Evolutionary conservation across 495 filamentous ascomycete species (phyloP).

Genomic region (Thozetella sp.): DNA sequence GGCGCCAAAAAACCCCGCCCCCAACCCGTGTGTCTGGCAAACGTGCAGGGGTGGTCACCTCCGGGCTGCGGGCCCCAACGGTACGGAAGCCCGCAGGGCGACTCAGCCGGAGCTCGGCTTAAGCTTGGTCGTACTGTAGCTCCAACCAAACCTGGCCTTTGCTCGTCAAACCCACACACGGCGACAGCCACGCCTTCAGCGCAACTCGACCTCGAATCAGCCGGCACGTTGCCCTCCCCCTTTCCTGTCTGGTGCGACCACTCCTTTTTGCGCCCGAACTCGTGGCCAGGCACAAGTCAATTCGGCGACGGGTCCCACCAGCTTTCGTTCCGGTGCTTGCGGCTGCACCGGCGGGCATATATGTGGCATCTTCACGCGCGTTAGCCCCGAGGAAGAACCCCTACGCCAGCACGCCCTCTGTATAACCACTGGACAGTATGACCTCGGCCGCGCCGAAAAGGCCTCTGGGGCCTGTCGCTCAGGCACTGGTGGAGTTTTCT

Average conservation of each 20-base stretch:
- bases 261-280: background rate
- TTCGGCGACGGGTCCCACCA: too few relatives aligned
- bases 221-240: too few relatives aligned
- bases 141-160: background rate
- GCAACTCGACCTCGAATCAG: background rate
- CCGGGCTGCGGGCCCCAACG: background rate
- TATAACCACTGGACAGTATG: constrained; percentile 14
- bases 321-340: background rate
- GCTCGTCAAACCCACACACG: too few relatives aligned
- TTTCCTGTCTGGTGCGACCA: too few relatives aligned
- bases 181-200: background rate
- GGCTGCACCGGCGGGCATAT: background rate
- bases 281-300: too few relatives aligned
- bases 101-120: background rate
- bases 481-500: constrained; percentile 73
- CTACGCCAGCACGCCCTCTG: background rate
- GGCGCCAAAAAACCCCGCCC: background rate
- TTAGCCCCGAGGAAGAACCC: background rate
- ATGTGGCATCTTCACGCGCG: constrained; percentile 9
- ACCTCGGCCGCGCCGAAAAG: constrained; percentile 4
- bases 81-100: background rate
- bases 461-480: constrained; percentile 46
- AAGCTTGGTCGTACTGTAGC: background rate
- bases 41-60: background rate
- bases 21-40: background rate